Base-by-base conservation (phyloP, 2,329 filamentous ascomycete species). In the Aspergillus sp. region DNA sequence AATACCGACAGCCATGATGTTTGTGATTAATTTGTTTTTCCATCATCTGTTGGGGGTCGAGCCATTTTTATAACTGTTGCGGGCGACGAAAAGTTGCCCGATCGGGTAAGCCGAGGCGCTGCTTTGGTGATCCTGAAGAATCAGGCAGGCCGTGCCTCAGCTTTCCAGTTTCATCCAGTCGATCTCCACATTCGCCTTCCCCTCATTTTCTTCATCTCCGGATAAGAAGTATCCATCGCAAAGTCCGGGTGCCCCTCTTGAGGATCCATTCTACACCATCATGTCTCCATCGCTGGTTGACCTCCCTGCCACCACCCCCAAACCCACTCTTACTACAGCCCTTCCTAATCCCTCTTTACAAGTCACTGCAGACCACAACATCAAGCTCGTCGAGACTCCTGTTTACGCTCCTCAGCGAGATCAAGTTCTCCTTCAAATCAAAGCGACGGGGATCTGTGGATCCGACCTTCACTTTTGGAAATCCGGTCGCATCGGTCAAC, bases 391-490 rank as follows among this genome's bases (percentile, higher is more conserved):
- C 29, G 81, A 87, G 49, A 84, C 83, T 1, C 85, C 85, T 6
- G 80, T 88, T 2, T 79, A 81, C 64, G 79, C 78, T 26, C 85
- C 85, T 2, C 75, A 77, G 6, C 73, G 74, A 6, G 84, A 82
- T 16, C 83, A 88, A 63, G 85, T 85, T 1, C 73, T 87, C 1
- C 66, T 89, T 10, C 85, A 88, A 60, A 80, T 89, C 64, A 87
- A 86, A 69, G 81, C 82, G 1, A 87, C 85, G 3, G 86, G 86
- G 47, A 85, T 89, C 45, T 89, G 87, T 73, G 86, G 87, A 80
- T 89, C 86, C 0, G 87, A 90, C 66, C 83, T 90, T 63, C 87
- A 90, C 70, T 87, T 89, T 65, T 90, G 87, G 87, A 86, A 86
- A 66, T 77, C 80, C 0, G 87, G 87, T 24, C 76, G 81, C 12